phyloP scores from a whole-genome alignment of 306 rosid species.

The Crataegus laevigata region DNA sequence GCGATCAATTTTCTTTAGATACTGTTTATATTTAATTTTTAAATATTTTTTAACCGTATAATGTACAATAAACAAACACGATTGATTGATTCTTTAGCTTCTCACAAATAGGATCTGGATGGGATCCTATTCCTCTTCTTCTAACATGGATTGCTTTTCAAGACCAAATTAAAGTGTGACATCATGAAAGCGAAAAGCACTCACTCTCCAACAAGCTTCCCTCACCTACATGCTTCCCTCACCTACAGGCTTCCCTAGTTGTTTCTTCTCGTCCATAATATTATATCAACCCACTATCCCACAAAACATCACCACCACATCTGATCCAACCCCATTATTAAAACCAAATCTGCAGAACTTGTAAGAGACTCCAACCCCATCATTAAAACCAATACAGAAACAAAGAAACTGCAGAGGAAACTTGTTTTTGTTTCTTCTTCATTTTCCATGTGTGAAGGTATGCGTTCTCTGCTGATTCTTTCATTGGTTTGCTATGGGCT shows the following conservation, averaged over 20 bases:
- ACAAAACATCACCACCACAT: background rate
- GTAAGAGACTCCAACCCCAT: background rate
- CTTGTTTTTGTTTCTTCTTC: background rate
- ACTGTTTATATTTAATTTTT: no score
- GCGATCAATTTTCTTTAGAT: no score
- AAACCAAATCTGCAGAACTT: background rate
- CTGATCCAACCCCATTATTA: background rate
- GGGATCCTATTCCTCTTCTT: no score
- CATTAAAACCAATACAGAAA: background rate
- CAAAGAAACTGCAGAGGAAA: background rate
- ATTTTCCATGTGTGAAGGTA: constrained; percentile 1
- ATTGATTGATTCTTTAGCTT: no score
- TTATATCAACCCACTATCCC: background rate
- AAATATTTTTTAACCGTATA: no score
- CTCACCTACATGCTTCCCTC: background rate
- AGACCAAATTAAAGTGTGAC: background rate
- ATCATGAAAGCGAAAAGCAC: background rate
- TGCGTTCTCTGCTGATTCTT: constrained; percentile 34
- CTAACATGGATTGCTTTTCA: background rate
- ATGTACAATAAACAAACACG: no score
- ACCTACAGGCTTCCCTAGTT: background rate
- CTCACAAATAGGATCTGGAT: no score
- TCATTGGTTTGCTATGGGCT: constrained; percentile 6
- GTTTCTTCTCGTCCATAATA: background rate
- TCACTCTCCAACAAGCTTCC: no score